Conservation (phyloP, 148 eudicot species). For the Vaccinium vitisidaea region DNA sequence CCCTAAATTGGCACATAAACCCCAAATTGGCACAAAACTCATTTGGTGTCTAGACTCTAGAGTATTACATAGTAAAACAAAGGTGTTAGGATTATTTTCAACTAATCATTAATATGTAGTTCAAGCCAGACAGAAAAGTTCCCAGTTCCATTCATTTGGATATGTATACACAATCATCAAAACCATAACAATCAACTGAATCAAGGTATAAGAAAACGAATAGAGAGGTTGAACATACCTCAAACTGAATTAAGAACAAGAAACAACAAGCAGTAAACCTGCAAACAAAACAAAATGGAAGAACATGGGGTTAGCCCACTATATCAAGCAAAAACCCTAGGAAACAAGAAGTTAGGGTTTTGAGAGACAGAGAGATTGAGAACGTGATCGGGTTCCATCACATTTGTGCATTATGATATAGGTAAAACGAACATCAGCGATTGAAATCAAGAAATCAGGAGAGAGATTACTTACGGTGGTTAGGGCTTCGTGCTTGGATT, state of each 20-base stretch:
- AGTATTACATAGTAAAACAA: not conserved
- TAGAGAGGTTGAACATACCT: conserved; percentile 8
- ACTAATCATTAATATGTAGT: not conserved
- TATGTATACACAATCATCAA: not conserved
- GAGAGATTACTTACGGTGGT: not conserved
- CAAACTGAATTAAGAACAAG: not conserved
- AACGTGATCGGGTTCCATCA: not conserved
- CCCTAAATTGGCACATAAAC: not conserved
- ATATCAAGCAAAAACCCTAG: not conserved
- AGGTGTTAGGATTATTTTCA: not conserved
- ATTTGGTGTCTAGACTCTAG: too few species aligned
- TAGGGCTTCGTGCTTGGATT: not conserved
- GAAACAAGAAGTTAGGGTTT: conserved; percentile 11
- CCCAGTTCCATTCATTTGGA: not conserved
- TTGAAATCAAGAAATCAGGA: not conserved
- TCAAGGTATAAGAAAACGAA: not conserved
- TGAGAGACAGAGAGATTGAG: not conserved
- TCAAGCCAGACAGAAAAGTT: not conserved
- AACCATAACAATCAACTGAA: not conserved
- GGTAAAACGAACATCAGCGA: too few species aligned
- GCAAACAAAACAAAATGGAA: not conserved
- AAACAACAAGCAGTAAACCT: not conserved
- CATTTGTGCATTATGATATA: not conserved
- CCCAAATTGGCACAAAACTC: not conserved
- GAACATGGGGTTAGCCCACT: not conserved